phyloP scores from a whole-genome alignment of 2,329 filamentous ascomycete genomes.

The Microthyrium microscopicum region DNA sequence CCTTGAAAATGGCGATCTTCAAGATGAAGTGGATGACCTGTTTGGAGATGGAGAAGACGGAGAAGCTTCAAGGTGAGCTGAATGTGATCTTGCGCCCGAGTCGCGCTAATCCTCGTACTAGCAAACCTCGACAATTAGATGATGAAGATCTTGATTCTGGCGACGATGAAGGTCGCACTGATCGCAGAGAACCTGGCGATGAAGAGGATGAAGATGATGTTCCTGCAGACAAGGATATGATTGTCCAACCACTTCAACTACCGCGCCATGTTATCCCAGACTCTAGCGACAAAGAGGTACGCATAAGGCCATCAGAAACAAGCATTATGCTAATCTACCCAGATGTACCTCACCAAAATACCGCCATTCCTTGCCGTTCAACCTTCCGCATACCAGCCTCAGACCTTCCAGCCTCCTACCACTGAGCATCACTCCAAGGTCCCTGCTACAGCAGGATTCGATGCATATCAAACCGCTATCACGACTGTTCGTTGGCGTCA shows the following conservation, averaged over 20 bases:
- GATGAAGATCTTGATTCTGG: slow-evolving; percentile 48
- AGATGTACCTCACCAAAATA: slow-evolving; percentile 56
- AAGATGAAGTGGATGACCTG: slow-evolving; percentile 24
- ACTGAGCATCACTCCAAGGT: slow-evolving; percentile 37
- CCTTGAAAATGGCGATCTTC: neutral
- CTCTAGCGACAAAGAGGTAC: slow-evolving; percentile 52
- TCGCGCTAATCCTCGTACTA: slow-evolving; percentile 19
- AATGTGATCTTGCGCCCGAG: slow-evolving; percentile 15
- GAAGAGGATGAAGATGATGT: slow-evolving; percentile 32
- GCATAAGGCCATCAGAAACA: slow-evolving; percentile 2
- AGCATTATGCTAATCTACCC: slow-evolving; percentile 10
- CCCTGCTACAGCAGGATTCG: slow-evolving; percentile 31
- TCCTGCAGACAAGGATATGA: slow-evolving; percentile 20
- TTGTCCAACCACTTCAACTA: slow-evolving; percentile 45
- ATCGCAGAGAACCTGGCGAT: slow-evolving; percentile 35
- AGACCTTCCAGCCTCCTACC: slow-evolving; percentile 47
- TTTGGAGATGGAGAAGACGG: slow-evolving; percentile 29
- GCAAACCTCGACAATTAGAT: slow-evolving; percentile 33
- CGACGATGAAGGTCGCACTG: slow-evolving; percentile 45
- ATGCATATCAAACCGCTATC: slow-evolving; percentile 46
- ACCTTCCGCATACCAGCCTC: slow-evolving; percentile 48
- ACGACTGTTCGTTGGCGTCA: slow-evolving; percentile 54
- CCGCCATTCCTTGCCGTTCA: slow-evolving; percentile 57
- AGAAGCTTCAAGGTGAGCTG: slow-evolving; percentile 18
- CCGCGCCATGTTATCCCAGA: slow-evolving; percentile 56